phyloP scores from a whole-genome alignment of 2,329 filamentous ascomycete genomes.

The Colletotrichum siamense region DNA sequence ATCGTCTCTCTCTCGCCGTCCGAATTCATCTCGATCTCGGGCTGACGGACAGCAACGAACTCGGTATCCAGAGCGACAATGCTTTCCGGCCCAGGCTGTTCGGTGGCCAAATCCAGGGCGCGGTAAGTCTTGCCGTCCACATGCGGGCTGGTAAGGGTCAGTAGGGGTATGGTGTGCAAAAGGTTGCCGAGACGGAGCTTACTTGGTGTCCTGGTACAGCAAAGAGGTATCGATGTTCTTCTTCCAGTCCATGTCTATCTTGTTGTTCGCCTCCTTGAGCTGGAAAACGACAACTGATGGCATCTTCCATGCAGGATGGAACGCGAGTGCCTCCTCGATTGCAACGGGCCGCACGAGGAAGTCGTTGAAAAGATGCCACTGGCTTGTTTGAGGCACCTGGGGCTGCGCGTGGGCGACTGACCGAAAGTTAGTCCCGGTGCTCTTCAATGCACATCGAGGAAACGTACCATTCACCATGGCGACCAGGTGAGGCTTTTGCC shows the following conservation, averaged over 20 bases:
- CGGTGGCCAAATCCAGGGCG: conserved; percentile 60
- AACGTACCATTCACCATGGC: conserved; percentile 81
- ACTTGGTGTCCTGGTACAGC: conserved; percentile 75
- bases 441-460: not conserved
- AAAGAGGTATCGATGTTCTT: conserved; percentile 81
- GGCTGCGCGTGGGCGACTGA: conserved; percentile 71
- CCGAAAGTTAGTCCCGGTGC: not conserved
- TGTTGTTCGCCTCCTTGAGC: conserved; percentile 79
- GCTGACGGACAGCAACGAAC: conserved; percentile 90
- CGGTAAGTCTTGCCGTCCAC: conserved; percentile 61
- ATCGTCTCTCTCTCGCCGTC: conserved; percentile 93
- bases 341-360: conserved; percentile 86
- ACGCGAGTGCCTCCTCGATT: conserved; percentile 83
- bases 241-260: conserved; percentile 87
- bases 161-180: conserved; percentile 26
- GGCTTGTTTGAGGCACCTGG: conserved; percentile 63
- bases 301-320: conserved; percentile 91
- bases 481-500: conserved; percentile 89
- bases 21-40: conserved; percentile 95
- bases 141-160: conserved; percentile 39
- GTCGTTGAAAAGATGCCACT: conserved; percentile 98
- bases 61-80: conserved; percentile 94
- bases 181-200: not conserved
- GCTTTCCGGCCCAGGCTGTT: conserved; percentile 73
- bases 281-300: conserved; percentile 91